Evolutionary conservation across 441 rosid genomes (phyloP).

Genomic region (Jatropha multifida): DNA sequence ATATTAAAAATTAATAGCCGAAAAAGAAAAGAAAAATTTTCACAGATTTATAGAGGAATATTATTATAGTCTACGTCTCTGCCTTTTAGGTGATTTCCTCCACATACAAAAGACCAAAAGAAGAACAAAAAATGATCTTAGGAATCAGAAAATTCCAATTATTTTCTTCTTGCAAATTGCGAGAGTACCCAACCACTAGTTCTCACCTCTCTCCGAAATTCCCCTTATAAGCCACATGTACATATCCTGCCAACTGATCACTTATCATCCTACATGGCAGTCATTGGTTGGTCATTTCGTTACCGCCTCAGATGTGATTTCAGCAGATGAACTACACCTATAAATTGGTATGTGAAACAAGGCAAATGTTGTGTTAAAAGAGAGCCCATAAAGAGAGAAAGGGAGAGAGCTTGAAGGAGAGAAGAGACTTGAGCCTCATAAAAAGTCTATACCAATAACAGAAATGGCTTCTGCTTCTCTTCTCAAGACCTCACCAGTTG

Average conservation of each 20-base stretch:
- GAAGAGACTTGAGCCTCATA: neutral
- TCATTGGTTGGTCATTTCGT: constrained; percentile 19
- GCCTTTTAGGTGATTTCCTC: constrained; percentile 3
- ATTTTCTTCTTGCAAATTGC: neutral
- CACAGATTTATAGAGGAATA: too few relatives aligned
- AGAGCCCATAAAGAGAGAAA: too few relatives aligned
- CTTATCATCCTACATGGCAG: constrained; percentile 21
- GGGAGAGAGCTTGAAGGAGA: neutral
- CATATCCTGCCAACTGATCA: constrained; percentile 8
- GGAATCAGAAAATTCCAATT: neutral
- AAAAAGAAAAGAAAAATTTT: too few relatives aligned
- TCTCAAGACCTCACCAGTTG: constrained; percentile 59
- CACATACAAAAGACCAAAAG: neutral
- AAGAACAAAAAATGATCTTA: neutral
- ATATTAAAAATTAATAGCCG: too few relatives aligned
- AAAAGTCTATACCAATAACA: neutral
- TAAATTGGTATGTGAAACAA: constrained; percentile 14
- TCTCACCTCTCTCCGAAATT: neutral
- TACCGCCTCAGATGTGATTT: constrained; percentile 28
- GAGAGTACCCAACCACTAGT: constrained; percentile 13
- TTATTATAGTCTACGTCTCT: neutral
- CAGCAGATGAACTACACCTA: constrained; percentile 11
- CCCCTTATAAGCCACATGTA: too few relatives aligned
- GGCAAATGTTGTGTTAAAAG: neutral
- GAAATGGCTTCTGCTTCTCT: constrained; percentile 72